These are phyloP conservation scores for Mrakiaceae sp. DNA, from an alignment of 1,284 basidiomycete genomes.

Conservation along the genomic window DNA sequence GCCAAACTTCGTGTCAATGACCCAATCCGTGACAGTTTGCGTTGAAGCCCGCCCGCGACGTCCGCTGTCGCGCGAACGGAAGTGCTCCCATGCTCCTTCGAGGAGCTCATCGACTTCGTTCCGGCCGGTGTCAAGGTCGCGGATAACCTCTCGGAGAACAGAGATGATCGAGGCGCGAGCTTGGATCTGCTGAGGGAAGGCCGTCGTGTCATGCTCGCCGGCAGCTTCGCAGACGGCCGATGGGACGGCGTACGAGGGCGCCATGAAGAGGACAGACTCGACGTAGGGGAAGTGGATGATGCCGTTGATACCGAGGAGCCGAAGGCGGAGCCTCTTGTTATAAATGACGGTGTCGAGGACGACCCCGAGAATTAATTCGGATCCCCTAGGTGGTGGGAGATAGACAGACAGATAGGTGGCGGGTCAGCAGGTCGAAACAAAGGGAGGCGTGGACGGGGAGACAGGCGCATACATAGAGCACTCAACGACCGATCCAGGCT, in stretches of 20 bases:
- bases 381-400: no score
- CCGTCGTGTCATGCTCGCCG: background rate
- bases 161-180: background rate
- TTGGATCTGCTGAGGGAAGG: background rate
- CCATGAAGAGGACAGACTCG: constrained; percentile 2
- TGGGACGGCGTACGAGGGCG: background rate
- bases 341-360: constrained; percentile 13
- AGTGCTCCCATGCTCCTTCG: constrained; percentile 7
- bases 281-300: background rate
- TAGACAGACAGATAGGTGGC: no score
- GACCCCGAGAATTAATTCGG: background rate
- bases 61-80: background rate
- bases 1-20: no score
- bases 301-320: constrained; percentile 3
- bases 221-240: background rate
- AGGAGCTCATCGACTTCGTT: background rate
- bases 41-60: no score
- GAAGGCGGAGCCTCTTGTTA: background rate
- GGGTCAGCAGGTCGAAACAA: no score
- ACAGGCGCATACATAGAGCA: no score
- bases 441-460: no score
- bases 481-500: background rate
- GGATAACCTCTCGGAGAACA: background rate
- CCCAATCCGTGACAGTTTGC: no score
- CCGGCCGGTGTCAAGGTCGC: background rate